These are phyloP conservation scores for Glycyrrhiza uralensis DNA, from an alignment of 306 rosid species.

Conservation along the genomic window DNA sequence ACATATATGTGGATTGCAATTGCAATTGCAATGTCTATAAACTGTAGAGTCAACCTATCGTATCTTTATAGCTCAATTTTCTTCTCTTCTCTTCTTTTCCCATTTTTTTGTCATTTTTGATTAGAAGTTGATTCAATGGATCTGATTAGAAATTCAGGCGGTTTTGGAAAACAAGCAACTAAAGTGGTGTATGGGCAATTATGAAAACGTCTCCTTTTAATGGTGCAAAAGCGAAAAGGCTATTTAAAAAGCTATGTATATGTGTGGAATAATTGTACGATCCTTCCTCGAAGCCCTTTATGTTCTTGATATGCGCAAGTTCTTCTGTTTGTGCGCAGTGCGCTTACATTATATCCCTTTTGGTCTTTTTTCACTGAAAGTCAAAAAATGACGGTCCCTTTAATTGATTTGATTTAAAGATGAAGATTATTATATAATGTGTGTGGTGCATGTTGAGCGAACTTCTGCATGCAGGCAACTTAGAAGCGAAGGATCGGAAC, in stretches of 20 bases:
- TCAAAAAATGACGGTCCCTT: background rate
- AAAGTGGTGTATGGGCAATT: background rate
- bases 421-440: background rate
- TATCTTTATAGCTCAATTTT: slow-evolving; percentile 7
- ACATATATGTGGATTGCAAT: slow-evolving; percentile 14
- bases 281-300: background rate
- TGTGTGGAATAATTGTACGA: too few species aligned
- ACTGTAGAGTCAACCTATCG: slow-evolving; percentile 25
- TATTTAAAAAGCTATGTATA: too few species aligned
- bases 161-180: slow-evolving; percentile 2
- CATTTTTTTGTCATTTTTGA: too few species aligned
- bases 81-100: background rate
- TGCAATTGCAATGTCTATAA: slow-evolving; percentile 19
- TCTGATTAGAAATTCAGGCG: background rate
- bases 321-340: background rate
- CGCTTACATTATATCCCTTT: background rate
- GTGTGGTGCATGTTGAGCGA: background rate
- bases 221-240: background rate
- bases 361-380: background rate
- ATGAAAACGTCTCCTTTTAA: background rate
- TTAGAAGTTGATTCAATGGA: background rate
- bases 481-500: too few species aligned
- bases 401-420: background rate
- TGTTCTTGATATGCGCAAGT: too few species aligned
- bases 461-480: too few species aligned